Percentiles rank a stretch among this genome's conserved stretches.
These are phyloP conservation scores for Candolleomyces eurysporus DNA, from an alignment of 768 basidiomycete species.

Conservation along the genomic window DNA sequence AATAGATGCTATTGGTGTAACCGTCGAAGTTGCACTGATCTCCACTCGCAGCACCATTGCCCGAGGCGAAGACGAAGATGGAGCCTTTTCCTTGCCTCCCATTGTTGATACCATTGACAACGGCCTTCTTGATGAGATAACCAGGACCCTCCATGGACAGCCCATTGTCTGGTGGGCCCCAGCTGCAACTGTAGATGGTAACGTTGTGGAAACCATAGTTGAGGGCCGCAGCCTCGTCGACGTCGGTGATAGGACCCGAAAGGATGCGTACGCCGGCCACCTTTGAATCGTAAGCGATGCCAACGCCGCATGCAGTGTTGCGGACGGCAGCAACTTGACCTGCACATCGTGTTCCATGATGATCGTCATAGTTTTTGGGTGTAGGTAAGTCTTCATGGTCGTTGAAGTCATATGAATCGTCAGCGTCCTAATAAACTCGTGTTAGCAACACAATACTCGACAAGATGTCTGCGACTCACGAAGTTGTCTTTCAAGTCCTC, in stretches of 20 bases:
- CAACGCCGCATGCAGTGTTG: slow-evolving; percentile 92
- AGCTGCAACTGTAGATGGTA: slow-evolving; percentile 93
- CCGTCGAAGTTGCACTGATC: slow-evolving; percentile 99
- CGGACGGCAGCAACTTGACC: slow-evolving; percentile 93
- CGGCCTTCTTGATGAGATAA: slow-evolving; percentile 88
- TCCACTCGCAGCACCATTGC: slow-evolving; percentile 86
- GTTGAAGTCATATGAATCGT: slow-evolving; percentile 94
- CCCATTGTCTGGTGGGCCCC: slow-evolving; percentile 98
- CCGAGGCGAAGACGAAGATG: slow-evolving; percentile 95
- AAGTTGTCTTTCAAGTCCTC: slow-evolving; percentile 90
- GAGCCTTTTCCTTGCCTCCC: slow-evolving; percentile 90
- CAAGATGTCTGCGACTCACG: slow-evolving; percentile 46
- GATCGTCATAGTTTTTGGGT: slow-evolving; percentile 86
- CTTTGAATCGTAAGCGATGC: slow-evolving; percentile 88
- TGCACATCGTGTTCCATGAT: slow-evolving; percentile 96
- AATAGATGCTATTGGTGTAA: slow-evolving; percentile 97
- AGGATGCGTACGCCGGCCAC: slow-evolving; percentile 95
- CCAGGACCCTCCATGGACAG: slow-evolving; percentile 91
- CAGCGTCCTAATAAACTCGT: slow-evolving; percentile 67
- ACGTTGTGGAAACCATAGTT: slow-evolving; percentile 93
- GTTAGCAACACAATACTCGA: not conserved
- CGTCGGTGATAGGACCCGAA: slow-evolving; percentile 91
- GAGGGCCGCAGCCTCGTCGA: slow-evolving; percentile 92
- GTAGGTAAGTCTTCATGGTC: slow-evolving; percentile 86
- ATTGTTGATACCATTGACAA: slow-evolving; percentile 89